Evolutionary conservation across 2,329 filamentous ascomycete species (phyloP), one percentile per base, ranked within the genome.

Genomic region (Nothophoma quercina): DNA sequence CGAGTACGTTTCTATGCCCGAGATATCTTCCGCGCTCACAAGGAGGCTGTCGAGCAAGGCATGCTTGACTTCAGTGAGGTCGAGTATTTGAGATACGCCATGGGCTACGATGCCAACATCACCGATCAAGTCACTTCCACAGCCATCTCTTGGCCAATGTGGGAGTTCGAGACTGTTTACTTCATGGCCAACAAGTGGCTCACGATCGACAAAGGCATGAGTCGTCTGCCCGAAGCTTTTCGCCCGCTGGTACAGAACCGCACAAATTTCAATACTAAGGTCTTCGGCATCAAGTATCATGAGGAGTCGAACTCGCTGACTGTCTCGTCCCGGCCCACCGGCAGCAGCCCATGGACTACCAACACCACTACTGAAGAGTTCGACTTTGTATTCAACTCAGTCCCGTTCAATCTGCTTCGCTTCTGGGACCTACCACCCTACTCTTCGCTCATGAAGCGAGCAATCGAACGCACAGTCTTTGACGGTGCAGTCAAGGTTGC

Each of bases 61-160:
- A 81, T 84, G 39, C 83, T 87, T 56, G 76, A 82, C 49, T 88
- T 83, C 79, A 86, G 84, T 21, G 85, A 87, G 55, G 84, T 84
- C 19, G 81, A 77, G 1, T 88, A 84, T 58, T 72, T 87, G 51
- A 78, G 81, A 9, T 83, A 86, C 65, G 78, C 81, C 38, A 75
- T 87, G 16, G 77, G 78, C 5, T 78, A 77, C 7, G 78, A 81
- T 56, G 84, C 81, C 1, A 83, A 86, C 57, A 73, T 81, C 13
- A 77, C 77, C 0, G 77, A 77, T 2, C 71, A 72, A 12, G 68
- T 74, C 1, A 69, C 68, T 0, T 65, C 70, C 7, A 55, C 57
- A 2, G 40, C 46, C 12, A 41, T 55, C 9, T 74, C 74, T 3
- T 80, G 78, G 51, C 86, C 84, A 72, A 75, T 78, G 9, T 72